phyloP scores from a whole-genome alignment of 768 basidiomycete genomes.

The Termitomyces heimii region DNA sequence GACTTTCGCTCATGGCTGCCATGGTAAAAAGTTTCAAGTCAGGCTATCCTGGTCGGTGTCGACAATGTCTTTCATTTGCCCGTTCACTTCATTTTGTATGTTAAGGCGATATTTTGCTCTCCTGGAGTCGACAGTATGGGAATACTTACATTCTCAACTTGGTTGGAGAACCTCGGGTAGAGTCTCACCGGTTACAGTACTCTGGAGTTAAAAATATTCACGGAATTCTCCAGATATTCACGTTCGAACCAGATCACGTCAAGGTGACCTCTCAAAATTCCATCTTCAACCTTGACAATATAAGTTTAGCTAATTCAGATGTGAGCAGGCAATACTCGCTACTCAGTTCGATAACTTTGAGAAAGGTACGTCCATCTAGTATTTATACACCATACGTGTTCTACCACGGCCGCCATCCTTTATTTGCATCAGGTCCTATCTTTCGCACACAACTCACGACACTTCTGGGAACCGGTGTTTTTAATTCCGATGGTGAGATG shows the following conservation, averaged over 20 bases:
- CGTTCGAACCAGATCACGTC: conserved; percentile 40
- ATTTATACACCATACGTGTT: neutral
- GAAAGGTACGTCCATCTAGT: conserved; percentile 26
- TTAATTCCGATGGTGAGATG: conserved; percentile 57
- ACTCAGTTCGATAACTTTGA: conserved; percentile 42
- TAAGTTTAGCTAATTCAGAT: neutral
- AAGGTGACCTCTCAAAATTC: conserved; percentile 19
- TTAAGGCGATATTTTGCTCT: conserved; percentile 21
- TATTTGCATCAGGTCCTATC: conserved; percentile 21
- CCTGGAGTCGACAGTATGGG: conserved; percentile 20
- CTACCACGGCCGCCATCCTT: neutral
- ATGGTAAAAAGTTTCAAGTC: conserved; percentile 19
- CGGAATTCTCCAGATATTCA: conserved; percentile 25
- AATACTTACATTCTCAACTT: conserved; percentile 20
- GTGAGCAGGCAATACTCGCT: conserved; percentile 28
- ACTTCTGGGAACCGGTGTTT: conserved; percentile 51
- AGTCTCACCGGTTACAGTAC: neutral
- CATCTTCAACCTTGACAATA: neutral
- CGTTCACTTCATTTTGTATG: neutral
- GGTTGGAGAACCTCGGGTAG: conserved; percentile 25
- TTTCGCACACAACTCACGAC: conserved; percentile 23
- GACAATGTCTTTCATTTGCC: neutral
- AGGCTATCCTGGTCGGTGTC: conserved; percentile 18
- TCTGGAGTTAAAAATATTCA: neutral
- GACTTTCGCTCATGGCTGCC: conserved; percentile 24